Base-by-base conservation (phyloP, 805 yeast species). In the Lachancea meyersii region DNA sequence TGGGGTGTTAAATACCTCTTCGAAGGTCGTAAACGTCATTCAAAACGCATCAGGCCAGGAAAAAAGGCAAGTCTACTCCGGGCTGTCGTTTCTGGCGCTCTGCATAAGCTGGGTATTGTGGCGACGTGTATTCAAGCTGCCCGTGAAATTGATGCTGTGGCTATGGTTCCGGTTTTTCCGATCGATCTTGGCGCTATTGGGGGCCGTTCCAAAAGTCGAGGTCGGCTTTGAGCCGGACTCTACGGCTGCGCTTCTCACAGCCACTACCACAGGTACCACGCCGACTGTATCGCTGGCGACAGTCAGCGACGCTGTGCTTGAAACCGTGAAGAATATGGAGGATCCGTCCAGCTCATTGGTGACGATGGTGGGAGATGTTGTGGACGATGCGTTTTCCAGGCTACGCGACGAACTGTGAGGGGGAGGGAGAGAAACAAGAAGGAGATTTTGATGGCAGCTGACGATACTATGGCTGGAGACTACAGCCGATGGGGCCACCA, bases 81-180 rank as follows among this genome's bases (percentile, higher is more conserved):
- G 67, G 0, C 44, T 63, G 1, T 57, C 55, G 2, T 61, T 63
- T 31, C 45, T 63, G 27, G 38, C 39, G 9, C 17, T 49, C 9
- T 61, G 65, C 41, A 48, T 63, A 2, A 40, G 55, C 1, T 63
- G 65, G 67, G 62, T 63, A 3, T 40, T 63, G 4, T 63, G 67
- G 66, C 48, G 65, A 27, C 58, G 68, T 35, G 49, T 63, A 4
- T 55, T 63, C 43, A 60, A 54, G 40, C 39, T 55, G 16, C 68
- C 68, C 1, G 48, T 55, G 5, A 63, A 57, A 39, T 35, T 63
- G 14, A 40, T 43, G 2, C 27, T 63, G 8, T 63, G 67, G 67
- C 19, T 61, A 10, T 38, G 54, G 35, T 63, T 63, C 51, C 54
- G 54, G 22, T 60, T 63, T 35, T 62, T 71, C 49, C 76, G 71